phyloP scores from a whole-genome alignment of 208 protist genomes.

The Phytomonas serpens region DNA sequence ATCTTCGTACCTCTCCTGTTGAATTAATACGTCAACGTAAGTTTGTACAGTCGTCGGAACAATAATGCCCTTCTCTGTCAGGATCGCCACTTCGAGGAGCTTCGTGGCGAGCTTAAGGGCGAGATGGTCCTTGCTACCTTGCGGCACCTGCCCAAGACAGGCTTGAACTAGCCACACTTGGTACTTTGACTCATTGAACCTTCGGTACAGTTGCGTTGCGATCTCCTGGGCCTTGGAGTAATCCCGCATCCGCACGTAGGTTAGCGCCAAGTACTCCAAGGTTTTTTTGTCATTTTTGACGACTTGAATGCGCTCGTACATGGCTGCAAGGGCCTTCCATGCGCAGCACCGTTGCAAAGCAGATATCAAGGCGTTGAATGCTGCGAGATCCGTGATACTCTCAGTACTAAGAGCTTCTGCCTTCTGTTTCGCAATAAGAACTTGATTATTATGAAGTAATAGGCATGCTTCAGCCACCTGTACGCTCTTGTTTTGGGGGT shows the following conservation, averaged over 20 bases:
- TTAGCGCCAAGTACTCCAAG: conserved; percentile 67
- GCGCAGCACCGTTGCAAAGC: conserved; percentile 65
- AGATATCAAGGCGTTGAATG: conserved; percentile 55
- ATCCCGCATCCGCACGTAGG: conserved; percentile 70
- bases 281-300: conserved; percentile 46
- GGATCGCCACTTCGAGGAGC: conserved; percentile 47
- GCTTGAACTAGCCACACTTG: conserved; percentile 81
- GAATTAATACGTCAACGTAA: conserved; percentile 71
- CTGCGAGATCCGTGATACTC: conserved; percentile 39
- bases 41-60: conserved; percentile 54
- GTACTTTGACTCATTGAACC: conserved; percentile 54
- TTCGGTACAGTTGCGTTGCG: conserved; percentile 51
- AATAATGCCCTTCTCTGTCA: conserved; percentile 52
- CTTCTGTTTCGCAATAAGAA: conserved; percentile 28
- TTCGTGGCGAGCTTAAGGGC: conserved; percentile 63
- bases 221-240: conserved; percentile 59
- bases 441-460: conserved; percentile 27
- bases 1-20: conserved; percentile 49
- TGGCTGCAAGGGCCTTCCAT: conserved; percentile 52
- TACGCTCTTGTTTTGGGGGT: conserved; percentile 44
- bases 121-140: conserved; percentile 49
- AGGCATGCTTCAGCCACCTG: conserved; percentile 51
- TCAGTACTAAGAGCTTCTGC: conserved; percentile 35
- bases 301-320: conserved; percentile 49
- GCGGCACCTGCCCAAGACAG: conserved; percentile 67